A percentile compares a stretch with the other conserved stretches of the same genome.
Evolutionary conservation across 768 basidiomycete species (phyloP).

Genomic region (Auriscalpium orientale): DNA sequence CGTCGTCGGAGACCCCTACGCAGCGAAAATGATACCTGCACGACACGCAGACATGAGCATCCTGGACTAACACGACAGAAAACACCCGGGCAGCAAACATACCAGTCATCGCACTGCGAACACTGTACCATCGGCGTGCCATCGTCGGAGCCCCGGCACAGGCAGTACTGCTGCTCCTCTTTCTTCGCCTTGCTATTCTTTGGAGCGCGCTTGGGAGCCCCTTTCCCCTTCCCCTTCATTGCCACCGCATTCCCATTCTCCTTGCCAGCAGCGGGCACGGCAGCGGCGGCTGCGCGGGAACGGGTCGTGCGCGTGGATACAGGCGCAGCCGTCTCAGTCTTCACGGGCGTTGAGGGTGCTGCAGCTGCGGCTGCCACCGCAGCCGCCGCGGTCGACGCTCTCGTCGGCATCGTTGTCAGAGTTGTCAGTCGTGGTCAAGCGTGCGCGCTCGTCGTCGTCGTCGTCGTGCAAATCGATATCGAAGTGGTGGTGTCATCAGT

Average conservation of each 20-base stretch:
- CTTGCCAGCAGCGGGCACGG: background rate
- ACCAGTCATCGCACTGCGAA: constrained; percentile 64
- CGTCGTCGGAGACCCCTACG: constrained; percentile 47
- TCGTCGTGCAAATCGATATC: no score
- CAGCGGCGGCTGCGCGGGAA: background rate
- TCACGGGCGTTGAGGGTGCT: no score
- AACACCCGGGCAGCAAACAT: constrained; percentile 15
- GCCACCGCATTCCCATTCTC: constrained; percentile 2
- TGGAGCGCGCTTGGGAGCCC: constrained; percentile 4
- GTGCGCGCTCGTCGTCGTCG: no score
- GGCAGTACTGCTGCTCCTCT: constrained; percentile 36
- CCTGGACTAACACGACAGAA: background rate
- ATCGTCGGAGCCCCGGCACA: constrained; percentile 60
- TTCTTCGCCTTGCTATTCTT: constrained; percentile 11
- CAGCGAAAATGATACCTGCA: constrained; percentile 75
- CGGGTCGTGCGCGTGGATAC: constrained; percentile 10
- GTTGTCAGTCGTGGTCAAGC: no score
- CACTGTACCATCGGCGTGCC: constrained; percentile 76
- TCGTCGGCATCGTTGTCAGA: no score
- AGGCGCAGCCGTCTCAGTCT: no score
- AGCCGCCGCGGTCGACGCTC: no score
- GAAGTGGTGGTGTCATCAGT: no score
- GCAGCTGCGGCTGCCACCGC: no score
- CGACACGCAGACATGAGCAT: background rate
- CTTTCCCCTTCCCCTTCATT: constrained; percentile 9